Base-by-base conservation (phyloP, 1,284 basidiomycete species). In the Athelia psychrophila region DNA sequence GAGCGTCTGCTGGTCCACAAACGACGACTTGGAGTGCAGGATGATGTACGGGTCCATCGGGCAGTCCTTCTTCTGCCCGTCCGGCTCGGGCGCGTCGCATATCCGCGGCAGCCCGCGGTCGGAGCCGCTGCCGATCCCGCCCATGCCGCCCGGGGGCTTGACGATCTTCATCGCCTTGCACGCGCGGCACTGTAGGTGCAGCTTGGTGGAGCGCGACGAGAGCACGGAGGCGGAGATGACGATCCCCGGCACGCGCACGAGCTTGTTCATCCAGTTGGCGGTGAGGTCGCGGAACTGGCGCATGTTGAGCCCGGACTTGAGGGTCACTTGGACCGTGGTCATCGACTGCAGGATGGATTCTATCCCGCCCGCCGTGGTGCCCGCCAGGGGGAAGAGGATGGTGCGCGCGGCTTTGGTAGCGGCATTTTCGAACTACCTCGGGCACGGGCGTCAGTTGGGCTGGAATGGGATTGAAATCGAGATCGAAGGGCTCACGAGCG, bases 141-240 rank as follows among this genome's bases (percentile, higher is more conserved):
- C 93, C 47, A 98, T 78, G 2, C 95, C 94, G 44, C 86, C 87
- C 15, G 84, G 72, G 3, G 95, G 93, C 54, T 86, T 83, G 51
- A 98, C 79, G 1, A 81, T 78, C 67, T 92, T 94, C n/a, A 86
- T 84, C 1, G 86, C 83, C 24, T 91, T 81, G 70, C 97, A 99
- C 3, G 87, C 84, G 55, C 95, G 91, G 71, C 97, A 99, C 70
- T 95, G 93, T 24, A 99, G 79, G 61, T 93, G 87, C 12, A 99
- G 80, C 59, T 91, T 91, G 13, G 93, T 96, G 10, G 96, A 95
- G 24, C 96, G 86, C 2, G 95, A 94, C 0, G 95, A 91, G 20
- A 98, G 83, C 9, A 95, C 89, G 3, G 95, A 97, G 1, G 97
- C 91, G 35, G 95, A 96, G 66, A 99, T 98, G 65, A 99, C 95